Conservation (phyloP, 805 yeast genomes). For the Candida jianshihensis region DNA sequence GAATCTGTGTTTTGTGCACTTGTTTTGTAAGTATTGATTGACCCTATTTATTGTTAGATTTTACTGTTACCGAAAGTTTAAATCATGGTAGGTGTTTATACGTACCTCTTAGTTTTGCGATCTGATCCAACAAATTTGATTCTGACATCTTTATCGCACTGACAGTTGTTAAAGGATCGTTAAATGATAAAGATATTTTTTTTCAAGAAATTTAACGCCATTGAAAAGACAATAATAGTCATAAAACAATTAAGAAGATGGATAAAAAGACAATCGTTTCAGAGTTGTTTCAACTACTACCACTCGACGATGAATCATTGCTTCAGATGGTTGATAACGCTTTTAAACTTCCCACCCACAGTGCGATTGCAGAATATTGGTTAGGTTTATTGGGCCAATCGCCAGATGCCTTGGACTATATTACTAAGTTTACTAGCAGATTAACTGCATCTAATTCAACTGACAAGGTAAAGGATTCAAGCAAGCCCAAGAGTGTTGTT, state of each 20-base stretch:
- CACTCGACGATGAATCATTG: constrained; percentile 52
- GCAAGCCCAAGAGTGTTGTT: too few relatives aligned
- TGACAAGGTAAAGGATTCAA: too few relatives aligned
- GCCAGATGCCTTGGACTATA: constrained; percentile 42
- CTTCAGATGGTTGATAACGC: constrained; percentile 51
- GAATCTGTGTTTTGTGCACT: constrained; percentile 6
- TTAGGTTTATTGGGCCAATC: constrained; percentile 51
- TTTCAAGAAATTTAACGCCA: not conserved
- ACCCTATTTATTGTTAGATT: constrained; percentile 9
- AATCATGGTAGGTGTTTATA: not conserved
- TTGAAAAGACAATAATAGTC: not conserved
- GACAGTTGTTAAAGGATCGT: not conserved
- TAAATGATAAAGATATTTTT: not conserved
- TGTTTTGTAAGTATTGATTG: constrained; percentile 12
- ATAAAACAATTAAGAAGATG: not conserved
- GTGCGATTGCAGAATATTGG: constrained; percentile 45
- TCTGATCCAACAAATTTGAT: constrained; percentile 11
- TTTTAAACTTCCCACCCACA: constrained; percentile 36
- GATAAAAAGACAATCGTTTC: constrained; percentile 5
- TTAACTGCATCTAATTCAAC: not conserved
- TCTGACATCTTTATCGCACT: not conserved
- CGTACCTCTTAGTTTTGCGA: constrained; percentile 17
- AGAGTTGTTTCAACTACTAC: constrained; percentile 33
- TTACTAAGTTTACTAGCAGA: constrained; percentile 35
- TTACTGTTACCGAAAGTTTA: too few relatives aligned